Evolutionary conservation across 352 stramenopile species (phyloP), one percentile per base, ranked within the genome.

Genomic region (Aphanomyces stellatus): DNA sequence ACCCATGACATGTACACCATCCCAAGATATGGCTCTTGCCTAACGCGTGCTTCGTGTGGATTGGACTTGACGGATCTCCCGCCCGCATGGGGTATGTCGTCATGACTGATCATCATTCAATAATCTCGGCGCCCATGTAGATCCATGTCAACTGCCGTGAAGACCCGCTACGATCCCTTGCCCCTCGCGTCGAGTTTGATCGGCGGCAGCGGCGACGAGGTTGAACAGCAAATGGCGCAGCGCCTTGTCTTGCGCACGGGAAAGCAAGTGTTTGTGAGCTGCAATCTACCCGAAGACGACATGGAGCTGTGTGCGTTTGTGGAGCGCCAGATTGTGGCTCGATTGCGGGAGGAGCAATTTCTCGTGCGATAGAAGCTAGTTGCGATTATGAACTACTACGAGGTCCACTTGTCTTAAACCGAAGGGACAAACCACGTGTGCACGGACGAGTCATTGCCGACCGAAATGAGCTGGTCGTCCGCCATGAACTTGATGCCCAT

Each of bases 201-300:
- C 40, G 74, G 90, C 43, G 85, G 82, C 5, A 67, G 74, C 1
- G 76, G 79, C 0, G 81, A 90, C 71, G 85, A 88, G 74, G 78
- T 88, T 53, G 85, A 91, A 63, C 81, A 90, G 65, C 85, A 93
- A 70, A 89, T 93, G 63, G 85, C 81, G 13, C 85, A 93, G 66
- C 73, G 82, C 35, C 73, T 93, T 17, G 81, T 82, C 48, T 71
- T 76, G 24, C 78, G 81, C 34, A 88, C 85, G 6, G 76, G 74
- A 1, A 75, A 76, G 0, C 85, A 91, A 69, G 90, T 82, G 40
- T 93, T 93, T 49, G 82, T 93, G 61, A 91, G 81, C 17, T 93
- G 85, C 43, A 81, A 90, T 59, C 42, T 93, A 41, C 82, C 85
- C 0, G 82, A 90, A 51, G 76, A 88, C 53, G 53, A 87, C 33